These are phyloP conservation scores for Gynochthodes officinalis DNA, from an alignment of 257 asterid species.

Conservation along the genomic window DNA sequence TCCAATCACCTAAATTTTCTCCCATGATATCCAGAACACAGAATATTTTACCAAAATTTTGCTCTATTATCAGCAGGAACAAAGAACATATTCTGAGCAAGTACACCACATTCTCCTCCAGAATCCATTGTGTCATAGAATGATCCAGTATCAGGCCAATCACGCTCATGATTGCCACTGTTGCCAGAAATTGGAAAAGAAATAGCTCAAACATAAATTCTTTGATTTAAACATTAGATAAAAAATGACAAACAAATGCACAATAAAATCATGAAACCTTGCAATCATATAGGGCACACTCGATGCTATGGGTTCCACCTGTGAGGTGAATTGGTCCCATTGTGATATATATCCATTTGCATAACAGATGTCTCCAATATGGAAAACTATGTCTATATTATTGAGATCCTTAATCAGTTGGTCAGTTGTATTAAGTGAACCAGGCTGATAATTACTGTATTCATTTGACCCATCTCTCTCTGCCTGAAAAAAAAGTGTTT, in stretches of 20 bases:
- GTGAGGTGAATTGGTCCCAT: conserved; percentile 97
- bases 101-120: conserved; percentile 60
- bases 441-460: conserved; percentile 81
- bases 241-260: background rate
- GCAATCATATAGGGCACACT: conserved; percentile 81
- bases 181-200: background rate
- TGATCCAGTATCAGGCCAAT: conserved; percentile 44
- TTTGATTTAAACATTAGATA: background rate
- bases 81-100: conserved; percentile 45
- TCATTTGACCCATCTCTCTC: conserved; percentile 97
- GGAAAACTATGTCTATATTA: conserved; percentile 48
- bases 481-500: conserved; percentile 43
- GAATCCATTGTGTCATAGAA: conserved; percentile 40
- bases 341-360: conserved; percentile 56
- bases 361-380: conserved; percentile 50
- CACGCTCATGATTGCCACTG: conserved; percentile 59
- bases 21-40: background rate
- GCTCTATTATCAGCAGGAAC: conserved; percentile 50
- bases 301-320: conserved; percentile 81
- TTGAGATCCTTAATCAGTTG: conserved; percentile 66
- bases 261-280: conserved; percentile 40
- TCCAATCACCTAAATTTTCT: background rate
- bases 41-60: conserved; percentile 40
- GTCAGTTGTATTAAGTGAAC: conserved; percentile 79
- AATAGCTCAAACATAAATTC: background rate